Evolutionary conservation across 179 eudicot genomes (phyloP).

Genomic region (Patellifolia procumbens): DNA sequence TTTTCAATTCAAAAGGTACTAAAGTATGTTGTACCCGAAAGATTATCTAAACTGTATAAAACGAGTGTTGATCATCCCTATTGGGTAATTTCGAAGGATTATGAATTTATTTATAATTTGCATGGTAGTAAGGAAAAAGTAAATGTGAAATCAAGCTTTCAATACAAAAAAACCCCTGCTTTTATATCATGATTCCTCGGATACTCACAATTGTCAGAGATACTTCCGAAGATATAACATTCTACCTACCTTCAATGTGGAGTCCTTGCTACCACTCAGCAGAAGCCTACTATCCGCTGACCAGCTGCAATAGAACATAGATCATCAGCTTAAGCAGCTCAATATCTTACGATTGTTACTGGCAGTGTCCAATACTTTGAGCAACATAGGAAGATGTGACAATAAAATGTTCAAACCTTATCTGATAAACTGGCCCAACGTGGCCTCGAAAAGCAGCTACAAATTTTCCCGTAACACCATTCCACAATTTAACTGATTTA

Average conservation of each 20-base stretch:
- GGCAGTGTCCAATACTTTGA: too few species aligned
- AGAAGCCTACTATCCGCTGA: constrained; percentile 96
- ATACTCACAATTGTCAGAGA: background rate
- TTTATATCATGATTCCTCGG: background rate
- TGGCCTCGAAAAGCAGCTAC: constrained; percentile 93
- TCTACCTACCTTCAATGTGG: constrained; percentile 70
- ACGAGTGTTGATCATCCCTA: too few species aligned
- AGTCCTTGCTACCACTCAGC: constrained; percentile 94
- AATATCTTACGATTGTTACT: background rate
- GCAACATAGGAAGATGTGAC: too few species aligned
- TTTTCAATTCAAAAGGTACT: too few species aligned
- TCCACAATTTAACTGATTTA: constrained; percentile 94
- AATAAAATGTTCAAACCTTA: constrained; percentile 51
- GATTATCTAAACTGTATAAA: too few species aligned
- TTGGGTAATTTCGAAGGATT: too few species aligned
- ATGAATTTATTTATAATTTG: background rate
- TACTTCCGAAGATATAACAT: background rate
- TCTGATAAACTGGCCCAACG: constrained; percentile 95
- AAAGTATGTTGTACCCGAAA: background rate
- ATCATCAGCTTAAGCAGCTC: background rate
- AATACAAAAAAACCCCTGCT: background rate
- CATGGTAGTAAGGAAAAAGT: background rate
- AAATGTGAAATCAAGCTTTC: background rate
- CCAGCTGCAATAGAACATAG: constrained; percentile 62
- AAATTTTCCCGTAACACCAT: constrained; percentile 82